These are phyloP conservation scores for Metroxylon sagu DNA, from an alignment of 176 grass and related monocot genomes.

Conservation along the genomic window DNA sequence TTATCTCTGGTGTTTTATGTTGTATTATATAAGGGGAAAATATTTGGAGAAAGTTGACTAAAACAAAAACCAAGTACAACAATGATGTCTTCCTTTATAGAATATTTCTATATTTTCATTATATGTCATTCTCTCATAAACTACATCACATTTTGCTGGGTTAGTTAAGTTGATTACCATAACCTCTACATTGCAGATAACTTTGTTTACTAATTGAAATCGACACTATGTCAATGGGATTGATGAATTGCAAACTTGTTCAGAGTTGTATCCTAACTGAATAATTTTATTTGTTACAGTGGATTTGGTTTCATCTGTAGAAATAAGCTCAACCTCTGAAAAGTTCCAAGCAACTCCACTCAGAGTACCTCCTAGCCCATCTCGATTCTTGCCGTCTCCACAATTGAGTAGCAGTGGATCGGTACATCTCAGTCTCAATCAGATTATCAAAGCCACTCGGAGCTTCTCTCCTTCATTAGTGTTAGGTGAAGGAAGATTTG, in stretches of 20 bases:
- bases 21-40: too few relatives aligned
- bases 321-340: conserved; percentile 71
- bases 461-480: conserved; percentile 78
- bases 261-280: neutral
- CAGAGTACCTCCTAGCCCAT: conserved; percentile 90
- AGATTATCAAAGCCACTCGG: conserved; percentile 82
- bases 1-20: too few relatives aligned
- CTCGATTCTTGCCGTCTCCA: conserved; percentile 79
- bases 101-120: too few relatives aligned
- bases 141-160: too few relatives aligned
- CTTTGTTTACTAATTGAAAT: too few relatives aligned
- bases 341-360: conserved; percentile 65
- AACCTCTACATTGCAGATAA: too few relatives aligned
- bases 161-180: too few relatives aligned
- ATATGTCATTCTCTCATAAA: too few relatives aligned
- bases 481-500: conserved; percentile 95
- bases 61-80: too few relatives aligned
- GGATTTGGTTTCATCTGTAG: conserved; percentile 53
- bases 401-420: conserved; percentile 64
- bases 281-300: conserved; percentile 30
- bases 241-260: neutral
- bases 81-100: too few relatives aligned
- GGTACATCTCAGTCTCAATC: conserved; percentile 51
- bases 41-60: too few relatives aligned
- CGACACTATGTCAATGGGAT: neutral